Evolutionary conservation across 306 rosid genomes (phyloP), one percentile per base, ranked within the genome.

Genomic region (Quercus engelmannii): DNA sequence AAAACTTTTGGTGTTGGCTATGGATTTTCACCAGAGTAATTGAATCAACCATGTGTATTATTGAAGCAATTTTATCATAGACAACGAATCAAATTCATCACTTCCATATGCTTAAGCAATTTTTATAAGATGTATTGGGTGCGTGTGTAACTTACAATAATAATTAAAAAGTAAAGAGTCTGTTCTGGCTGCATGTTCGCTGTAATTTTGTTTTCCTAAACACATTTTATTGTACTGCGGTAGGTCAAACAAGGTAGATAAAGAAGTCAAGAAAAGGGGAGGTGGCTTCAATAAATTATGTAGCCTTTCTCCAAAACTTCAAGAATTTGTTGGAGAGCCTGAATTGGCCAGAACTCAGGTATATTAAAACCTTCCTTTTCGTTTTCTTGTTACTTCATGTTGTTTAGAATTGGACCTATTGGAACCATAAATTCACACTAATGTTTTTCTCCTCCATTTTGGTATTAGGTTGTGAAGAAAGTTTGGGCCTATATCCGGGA

Each of bases 261-360:
- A 49, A 49, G 54, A 49, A 49, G 54, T 49, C 54, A 49, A 12
- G 54, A 49, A 49, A 49, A 49, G 54, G 17, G 54, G 54, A 12
- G 85, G 85, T 4, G 88, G 88, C 77, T 81, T 85, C 52, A 81
- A 68, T 25, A 81, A 78, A 62, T 51, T 80, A 69, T 85, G 84
- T 74, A 81, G 83, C 79, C 73, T 85, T 76, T 85, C 88, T 77
- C 88, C 88, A 65, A 75, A 76, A 55, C 85, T 85, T 55, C 85
- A 85, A 85, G 82, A 76, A 38, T 11, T 85, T 77, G 85, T 77
- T 81, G 88, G 88, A 20, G 80, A 67, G 74, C 55, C 83, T 2
- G 67, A 77, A 81, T 46, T 85, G 88, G 78, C 88, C 11, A 81
- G 88, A 28, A 55, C 85, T 58, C 74, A 85, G 88, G 88, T 85